Conservation (phyloP, 1,139 yeast species). For the Candida labiduridarum region DNA sequence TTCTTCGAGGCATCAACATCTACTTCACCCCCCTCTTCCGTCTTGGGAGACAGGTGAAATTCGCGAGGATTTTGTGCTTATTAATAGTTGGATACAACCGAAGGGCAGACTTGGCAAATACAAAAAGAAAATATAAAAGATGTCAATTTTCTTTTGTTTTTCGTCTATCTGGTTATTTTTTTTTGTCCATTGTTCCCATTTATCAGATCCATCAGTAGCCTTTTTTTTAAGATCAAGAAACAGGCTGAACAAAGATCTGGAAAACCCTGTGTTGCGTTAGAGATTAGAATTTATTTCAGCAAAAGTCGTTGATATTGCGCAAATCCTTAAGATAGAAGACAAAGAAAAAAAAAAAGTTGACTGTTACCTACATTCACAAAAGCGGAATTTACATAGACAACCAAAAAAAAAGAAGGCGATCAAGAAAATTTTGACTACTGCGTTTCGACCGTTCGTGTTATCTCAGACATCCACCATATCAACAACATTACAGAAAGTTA, state of each 20-base stretch:
- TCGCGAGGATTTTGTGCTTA: background rate
- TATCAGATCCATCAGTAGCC: slow-evolving; percentile 3
- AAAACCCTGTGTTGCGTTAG: background rate
- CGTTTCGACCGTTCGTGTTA: no score
- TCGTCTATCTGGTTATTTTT: background rate
- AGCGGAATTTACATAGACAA: background rate
- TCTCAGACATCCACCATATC: no score
- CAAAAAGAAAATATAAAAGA: background rate
- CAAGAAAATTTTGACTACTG: background rate
- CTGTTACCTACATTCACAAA: background rate
- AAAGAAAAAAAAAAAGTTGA: background rate
- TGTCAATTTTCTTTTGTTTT: background rate
- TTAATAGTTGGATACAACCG: background rate
- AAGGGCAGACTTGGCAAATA: background rate
- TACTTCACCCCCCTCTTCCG: no score
- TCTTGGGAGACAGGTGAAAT: no score
- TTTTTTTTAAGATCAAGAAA: background rate
- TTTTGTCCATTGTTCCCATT: background rate
- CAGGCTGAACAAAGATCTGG: background rate
- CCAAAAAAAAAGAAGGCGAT: background rate
- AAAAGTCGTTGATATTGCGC: background rate
- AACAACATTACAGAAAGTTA: background rate
- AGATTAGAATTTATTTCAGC: background rate
- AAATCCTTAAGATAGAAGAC: background rate
- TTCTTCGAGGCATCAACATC: no score